Base-by-base conservation (phyloP, 345 rosid species). In the Salix koriyanagi region DNA sequence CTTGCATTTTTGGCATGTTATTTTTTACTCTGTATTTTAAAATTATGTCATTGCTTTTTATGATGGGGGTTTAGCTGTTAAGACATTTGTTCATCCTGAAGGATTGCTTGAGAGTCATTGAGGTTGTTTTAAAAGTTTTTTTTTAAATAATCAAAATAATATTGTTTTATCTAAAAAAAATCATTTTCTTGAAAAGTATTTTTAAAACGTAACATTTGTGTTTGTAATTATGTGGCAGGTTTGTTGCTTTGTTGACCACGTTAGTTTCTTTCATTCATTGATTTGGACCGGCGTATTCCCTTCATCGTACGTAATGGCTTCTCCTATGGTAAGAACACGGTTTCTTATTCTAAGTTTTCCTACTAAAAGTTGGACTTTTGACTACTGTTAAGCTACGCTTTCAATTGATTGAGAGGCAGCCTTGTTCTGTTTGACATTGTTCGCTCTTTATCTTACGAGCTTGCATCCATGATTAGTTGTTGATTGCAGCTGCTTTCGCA, bases 251-350 rank as follows among this genome's bases (percentile, higher is more conserved):
- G 37, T 34, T 34, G 6, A 65, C 18, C n/a, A 6, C 69, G 16
- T 16, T 11, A 34, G 28, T 11, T 3, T 58, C 10, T 6, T 58
- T 54, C 60, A 6, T 19, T 54, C 60, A 54, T 19, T 54, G 60
- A n/a, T 6, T 4, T n/a, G 26, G 26, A 58, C 62, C 28, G 11
- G 26, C 62, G 62, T 7, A n/a, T 58, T 58, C 4, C 14, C 62
- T 58, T 25, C 14, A n/a, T 8, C 62, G 14, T 1, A 1, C 62
- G 36, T 37, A 75, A 79, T 79, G 82, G 82, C 82, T 69, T 74
- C 78, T 62, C n/a, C 78, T n/a, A 6, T 21, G 34, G 82, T 79
- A 69, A 69, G 78, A 32, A 18, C 52, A 54, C 37, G 72, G 52
- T 39, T 46, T 30, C 9, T 18, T 13, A 14, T 18, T 21, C 4